A percentile compares a stretch with the other conserved stretches of the same genome.
phyloP scores from a whole-genome alignment of 2,329 filamentous ascomycete genomes.

The Xylaria digitata region DNA sequence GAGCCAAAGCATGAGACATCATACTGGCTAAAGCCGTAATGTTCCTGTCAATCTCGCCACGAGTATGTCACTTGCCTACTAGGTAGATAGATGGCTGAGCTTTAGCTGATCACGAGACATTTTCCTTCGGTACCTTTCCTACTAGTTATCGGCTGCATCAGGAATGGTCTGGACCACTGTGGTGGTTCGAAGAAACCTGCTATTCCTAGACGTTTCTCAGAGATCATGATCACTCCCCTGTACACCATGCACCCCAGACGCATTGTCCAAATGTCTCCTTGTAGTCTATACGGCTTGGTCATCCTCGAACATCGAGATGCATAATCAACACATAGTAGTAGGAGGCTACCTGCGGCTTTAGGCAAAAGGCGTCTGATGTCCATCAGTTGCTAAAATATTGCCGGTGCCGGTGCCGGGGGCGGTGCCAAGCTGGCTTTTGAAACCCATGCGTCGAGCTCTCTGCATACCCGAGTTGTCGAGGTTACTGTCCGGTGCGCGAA shows the following conservation, averaged over 20 bases:
- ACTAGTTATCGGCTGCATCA: conserved; percentile 28
- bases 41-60: background rate
- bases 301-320: conserved; percentile 14
- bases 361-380: conserved; percentile 21
- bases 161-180: conserved; percentile 35
- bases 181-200: conserved; percentile 36
- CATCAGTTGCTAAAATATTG: conserved; percentile 13
- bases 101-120: conserved; percentile 23
- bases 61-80: background rate
- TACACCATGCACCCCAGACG: conserved; percentile 25
- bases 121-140: conserved; percentile 1
- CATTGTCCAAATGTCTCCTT: conserved; percentile 39
- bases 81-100: background rate
- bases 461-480: background rate
- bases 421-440: conserved; percentile 5
- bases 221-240: conserved; percentile 11
- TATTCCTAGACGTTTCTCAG: conserved; percentile 8
- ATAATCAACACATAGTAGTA: conserved; percentile 21
- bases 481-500: background rate
- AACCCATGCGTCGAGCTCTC: background rate
- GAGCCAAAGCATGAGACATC: background rate
- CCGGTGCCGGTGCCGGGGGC: background rate
- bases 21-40: conserved; percentile 10
- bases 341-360: conserved; percentile 28
- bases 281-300: conserved; percentile 1